Percentiles rank a stretch among this genome's conserved stretches.
These are phyloP conservation scores for Chloris gayana DNA, from an alignment of 176 grass and related monocot genomes.

Conservation along the genomic window DNA sequence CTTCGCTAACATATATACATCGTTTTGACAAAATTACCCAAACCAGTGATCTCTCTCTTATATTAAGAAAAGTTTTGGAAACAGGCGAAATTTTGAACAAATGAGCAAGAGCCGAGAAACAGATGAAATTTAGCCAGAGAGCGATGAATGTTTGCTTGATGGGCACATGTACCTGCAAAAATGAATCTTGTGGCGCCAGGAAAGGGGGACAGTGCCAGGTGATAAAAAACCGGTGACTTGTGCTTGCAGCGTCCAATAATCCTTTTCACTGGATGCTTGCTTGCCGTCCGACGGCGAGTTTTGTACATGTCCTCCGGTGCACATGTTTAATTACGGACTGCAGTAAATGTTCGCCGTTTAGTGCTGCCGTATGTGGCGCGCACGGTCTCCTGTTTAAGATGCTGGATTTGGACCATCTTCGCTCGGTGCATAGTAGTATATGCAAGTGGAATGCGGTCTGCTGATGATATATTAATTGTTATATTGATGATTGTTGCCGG, in stretches of 20 bases:
- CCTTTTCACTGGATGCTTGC: slow-evolving; percentile 13
- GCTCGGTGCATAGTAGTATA: no score
- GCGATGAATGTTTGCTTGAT: neutral
- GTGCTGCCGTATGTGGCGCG: no score
- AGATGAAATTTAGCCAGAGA: neutral
- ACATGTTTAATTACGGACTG: neutral
- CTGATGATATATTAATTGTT: no score
- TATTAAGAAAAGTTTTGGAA: neutral
- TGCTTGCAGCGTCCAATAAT: neutral
- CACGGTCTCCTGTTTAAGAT: no score
- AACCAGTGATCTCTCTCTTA: neutral
- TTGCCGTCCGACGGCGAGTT: neutral
- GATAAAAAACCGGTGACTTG: neutral
- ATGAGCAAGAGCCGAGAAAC: no score
- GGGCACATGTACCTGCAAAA: neutral
- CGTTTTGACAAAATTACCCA: neutral
- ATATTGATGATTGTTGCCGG: no score
- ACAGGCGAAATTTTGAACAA: neutral
- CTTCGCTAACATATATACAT: no score
- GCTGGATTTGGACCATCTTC: no score
- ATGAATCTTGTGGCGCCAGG: neutral
- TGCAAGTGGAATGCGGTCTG: no score
- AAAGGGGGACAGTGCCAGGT: no score
- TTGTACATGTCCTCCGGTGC: slow-evolving; percentile 7
- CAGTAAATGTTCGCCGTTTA: slow-evolving; percentile 9